A percentile compares a stretch with the other conserved stretches of the same genome.
Conservation (phyloP, 2,329 filamentous ascomycete species). For the Aspergillus persii region DNA sequence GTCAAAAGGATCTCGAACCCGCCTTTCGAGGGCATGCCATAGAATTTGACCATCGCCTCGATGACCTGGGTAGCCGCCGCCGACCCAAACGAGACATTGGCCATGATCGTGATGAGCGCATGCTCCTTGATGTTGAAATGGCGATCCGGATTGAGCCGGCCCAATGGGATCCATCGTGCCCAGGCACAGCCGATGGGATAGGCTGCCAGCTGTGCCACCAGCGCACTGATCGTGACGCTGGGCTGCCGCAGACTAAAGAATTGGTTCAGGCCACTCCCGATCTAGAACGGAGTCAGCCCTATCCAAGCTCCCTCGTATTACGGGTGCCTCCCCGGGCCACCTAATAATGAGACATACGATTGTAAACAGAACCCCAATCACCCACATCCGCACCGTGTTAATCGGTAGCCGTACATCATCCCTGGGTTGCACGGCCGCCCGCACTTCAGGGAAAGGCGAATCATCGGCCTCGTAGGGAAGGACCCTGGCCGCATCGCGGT, state of each 20-base stretch:
- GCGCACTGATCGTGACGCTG: conserved; percentile 38
- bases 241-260: conserved; percentile 40
- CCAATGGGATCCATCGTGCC: conserved; percentile 40
- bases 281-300: conserved; percentile 17
- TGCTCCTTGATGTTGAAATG: conserved; percentile 43
- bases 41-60: conserved; percentile 48
- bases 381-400: conserved; percentile 39
- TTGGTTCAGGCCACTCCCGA: conserved; percentile 39
- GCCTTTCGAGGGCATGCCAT: conserved; percentile 57
- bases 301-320: background rate
- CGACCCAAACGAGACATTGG: conserved; percentile 49
- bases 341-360: conserved; percentile 26
- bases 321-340: background rate
- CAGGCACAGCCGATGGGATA: conserved; percentile 45
- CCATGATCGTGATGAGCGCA: conserved; percentile 46
- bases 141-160: conserved; percentile 43
- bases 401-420: conserved; percentile 32
- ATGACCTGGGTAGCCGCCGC: conserved; percentile 39
- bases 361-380: conserved; percentile 38
- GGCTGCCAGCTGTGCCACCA: conserved; percentile 44
- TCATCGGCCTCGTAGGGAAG: conserved; percentile 37
- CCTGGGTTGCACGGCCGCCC: conserved; percentile 34
- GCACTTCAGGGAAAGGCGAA: conserved; percentile 40
- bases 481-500: conserved; percentile 31
- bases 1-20: conserved; percentile 60